Conservation (phyloP, 768 basidiomycete genomes). For the Auriscalpium microsporum region DNA sequence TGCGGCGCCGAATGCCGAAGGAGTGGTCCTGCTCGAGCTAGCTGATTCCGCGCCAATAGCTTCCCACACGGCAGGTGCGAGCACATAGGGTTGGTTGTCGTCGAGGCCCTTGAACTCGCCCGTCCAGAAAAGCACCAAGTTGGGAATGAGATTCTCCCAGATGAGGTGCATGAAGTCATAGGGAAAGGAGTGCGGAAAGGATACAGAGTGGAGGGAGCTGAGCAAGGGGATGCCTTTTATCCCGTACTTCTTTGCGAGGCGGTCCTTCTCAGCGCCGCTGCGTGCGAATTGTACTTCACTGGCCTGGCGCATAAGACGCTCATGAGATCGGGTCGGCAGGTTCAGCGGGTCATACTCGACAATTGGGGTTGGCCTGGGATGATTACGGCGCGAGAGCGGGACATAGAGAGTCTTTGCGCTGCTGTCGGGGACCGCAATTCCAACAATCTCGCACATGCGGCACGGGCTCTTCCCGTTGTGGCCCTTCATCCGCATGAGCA, state of each 20-base stretch:
- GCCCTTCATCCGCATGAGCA: background rate
- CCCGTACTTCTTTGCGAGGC: conserved; percentile 23
- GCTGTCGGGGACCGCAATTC: conserved; percentile 12
- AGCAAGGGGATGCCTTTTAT: conserved; percentile 29
- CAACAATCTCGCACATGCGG: conserved; percentile 28
- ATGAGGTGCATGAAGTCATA: conserved; percentile 45
- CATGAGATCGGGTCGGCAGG: conserved; percentile 30
- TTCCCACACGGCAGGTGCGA: conserved; percentile 30
- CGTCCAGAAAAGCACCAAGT: conserved; percentile 33
- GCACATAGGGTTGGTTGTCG: conserved; percentile 22
- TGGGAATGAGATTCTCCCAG: conserved; percentile 34
- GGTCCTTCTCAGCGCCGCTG: conserved; percentile 15
- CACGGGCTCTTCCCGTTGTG: conserved; percentile 19
- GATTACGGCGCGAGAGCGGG: background rate
- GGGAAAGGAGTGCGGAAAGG: conserved; percentile 33
- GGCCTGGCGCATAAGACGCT: conserved; percentile 20
- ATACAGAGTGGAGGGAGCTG: conserved; percentile 22
- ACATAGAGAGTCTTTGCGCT: background rate
- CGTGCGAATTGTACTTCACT: conserved; percentile 18
- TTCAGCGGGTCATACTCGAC: conserved; percentile 18
- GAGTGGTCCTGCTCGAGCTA: conserved; percentile 28
- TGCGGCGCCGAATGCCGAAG: conserved; percentile 28
- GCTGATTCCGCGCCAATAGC: conserved; percentile 28
- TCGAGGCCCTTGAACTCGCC: conserved; percentile 34
- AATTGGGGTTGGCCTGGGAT: background rate